Evolutionary conservation across 768 basidiomycete genomes (phyloP).

Genomic region (Pholiota molesta): DNA sequence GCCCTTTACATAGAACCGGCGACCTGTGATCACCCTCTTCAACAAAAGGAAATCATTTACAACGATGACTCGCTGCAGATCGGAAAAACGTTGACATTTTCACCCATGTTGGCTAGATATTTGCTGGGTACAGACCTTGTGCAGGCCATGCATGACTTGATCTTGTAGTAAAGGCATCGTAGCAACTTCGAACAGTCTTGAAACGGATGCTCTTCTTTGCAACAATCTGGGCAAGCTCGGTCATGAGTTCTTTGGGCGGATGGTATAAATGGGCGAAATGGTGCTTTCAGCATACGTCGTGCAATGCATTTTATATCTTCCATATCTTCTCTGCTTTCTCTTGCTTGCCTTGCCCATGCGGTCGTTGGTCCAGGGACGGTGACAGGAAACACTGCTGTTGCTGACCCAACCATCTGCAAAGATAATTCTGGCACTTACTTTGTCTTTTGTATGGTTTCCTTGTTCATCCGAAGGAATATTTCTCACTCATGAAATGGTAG

Average conservation of each 20-base stretch:
- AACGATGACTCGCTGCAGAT: not conserved
- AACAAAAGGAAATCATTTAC: not conserved
- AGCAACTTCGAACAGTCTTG: not conserved
- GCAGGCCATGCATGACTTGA: not conserved
- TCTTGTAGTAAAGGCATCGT: not conserved
- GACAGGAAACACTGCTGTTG: conserved; percentile 44
- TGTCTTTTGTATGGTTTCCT: conserved; percentile 43
- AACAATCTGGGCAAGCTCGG: too few relatives aligned
- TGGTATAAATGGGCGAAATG: not conserved
- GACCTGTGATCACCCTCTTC: not conserved
- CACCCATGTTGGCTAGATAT: not conserved
- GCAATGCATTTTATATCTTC: conserved; percentile 27
- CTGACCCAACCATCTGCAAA: conserved; percentile 55
- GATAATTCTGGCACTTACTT: conserved; percentile 49
- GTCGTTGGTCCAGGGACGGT: conserved; percentile 39
- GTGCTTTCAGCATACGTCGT: not conserved
- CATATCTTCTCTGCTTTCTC: conserved; percentile 23
- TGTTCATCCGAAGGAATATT: not conserved
- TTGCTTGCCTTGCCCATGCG: conserved; percentile 15
- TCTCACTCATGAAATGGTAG: conserved; percentile 21
- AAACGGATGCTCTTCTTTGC: not conserved
- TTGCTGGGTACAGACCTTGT: too few relatives aligned
- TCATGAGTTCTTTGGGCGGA: not conserved
- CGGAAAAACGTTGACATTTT: not conserved
- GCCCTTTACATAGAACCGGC: not conserved